phyloP scores from a whole-genome alignment of 805 yeast genomes.

The Saturnispora sekii region DNA sequence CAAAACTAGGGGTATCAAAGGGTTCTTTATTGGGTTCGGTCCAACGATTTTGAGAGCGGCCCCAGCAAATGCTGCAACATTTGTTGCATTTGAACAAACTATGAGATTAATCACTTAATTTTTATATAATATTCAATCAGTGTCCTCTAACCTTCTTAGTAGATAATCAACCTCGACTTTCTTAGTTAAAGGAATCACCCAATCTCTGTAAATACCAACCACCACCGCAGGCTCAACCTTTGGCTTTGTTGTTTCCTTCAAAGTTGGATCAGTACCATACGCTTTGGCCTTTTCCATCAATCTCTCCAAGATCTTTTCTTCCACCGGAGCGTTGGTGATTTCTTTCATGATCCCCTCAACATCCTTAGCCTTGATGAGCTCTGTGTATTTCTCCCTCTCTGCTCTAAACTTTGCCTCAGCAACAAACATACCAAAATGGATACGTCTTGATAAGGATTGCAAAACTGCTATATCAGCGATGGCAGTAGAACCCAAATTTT shows the following conservation, averaged over 20 bases:
- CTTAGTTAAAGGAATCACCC: conserved; percentile 89
- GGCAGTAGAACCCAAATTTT: conserved; percentile 83
- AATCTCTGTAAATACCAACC: conserved; percentile 75
- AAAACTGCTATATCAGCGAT: conserved; percentile 76
- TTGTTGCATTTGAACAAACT: conserved; percentile 84
- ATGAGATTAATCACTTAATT: conserved; percentile 48
- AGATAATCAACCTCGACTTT: conserved; percentile 91
- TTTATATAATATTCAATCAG: conserved; percentile 10
- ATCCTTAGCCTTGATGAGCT: conserved; percentile 58
- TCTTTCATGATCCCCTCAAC: conserved; percentile 63
- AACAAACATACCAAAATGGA: conserved; percentile 95
- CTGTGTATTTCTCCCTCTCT: conserved; percentile 53
- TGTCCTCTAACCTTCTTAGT: conserved; percentile 67
- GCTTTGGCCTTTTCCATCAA: conserved; percentile 71
- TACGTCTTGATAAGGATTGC: conserved; percentile 82
- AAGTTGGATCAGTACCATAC: conserved; percentile 82
- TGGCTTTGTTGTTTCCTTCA: conserved; percentile 57
- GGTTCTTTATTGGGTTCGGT: conserved; percentile 82
- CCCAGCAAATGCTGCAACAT: conserved; percentile 97
- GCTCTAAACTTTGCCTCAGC: conserved; percentile 86
- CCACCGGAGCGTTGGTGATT: conserved; percentile 84
- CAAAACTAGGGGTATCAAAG: conserved; percentile 54
- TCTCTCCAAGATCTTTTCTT: conserved; percentile 70
- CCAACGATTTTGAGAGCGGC: conserved; percentile 96
- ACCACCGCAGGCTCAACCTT: conserved; percentile 76